Evolutionary conservation across 23 red algal species (phyloP), one percentile per base, ranked within the genome.

Genomic region (Gracilaria vermiculophylla): DNA sequence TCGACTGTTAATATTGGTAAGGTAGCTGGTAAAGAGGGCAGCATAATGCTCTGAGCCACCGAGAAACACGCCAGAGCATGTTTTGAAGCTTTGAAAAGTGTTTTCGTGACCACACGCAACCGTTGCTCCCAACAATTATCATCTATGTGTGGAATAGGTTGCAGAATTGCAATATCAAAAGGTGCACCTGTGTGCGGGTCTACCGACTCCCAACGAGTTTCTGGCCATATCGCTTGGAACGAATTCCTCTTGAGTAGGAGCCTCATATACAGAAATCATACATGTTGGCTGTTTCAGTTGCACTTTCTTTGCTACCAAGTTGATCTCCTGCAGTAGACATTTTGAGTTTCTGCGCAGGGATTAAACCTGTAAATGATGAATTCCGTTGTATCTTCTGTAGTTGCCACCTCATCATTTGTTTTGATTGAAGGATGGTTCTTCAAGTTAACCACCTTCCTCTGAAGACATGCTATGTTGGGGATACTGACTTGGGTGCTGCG

Each of bases 111-210:
- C 15, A 92, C 47, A 36, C 69, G 65, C 31, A 83, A 37, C 35
- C 88, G 88, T 58, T 83, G 69, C 47, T 92, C 88, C 88, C 88
- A 92, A 32, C 64, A 83, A 16, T 42, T 40, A 39, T 92, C 78
- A 65, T 83, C 88, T 12, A 76, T 40, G 1, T 25, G 69, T 11
- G 88, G 54, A 32, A 74, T 82, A 25, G 88, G 43, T 53, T 92
- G 77, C 33, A 92, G 77, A 14, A 83, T 65, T 47, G 20, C 58
- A 47, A 92, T 82, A 50, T 92, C 88, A 39, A 82, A 82, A 51
- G 61, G 69, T 8, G 88, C 88, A 13, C 76, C 78, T 19, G 80
- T 72, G 16, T 82, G 78, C 9, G 80, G 53, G 24, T 92, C 88
- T n/a, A n/a, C n/a, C n/a, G n/a, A n/a, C 88, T 47, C 43, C 32